These are phyloP conservation scores for Tulasnella sp. DNA, from an alignment of 768 basidiomycete genomes.

Conservation along the genomic window DNA sequence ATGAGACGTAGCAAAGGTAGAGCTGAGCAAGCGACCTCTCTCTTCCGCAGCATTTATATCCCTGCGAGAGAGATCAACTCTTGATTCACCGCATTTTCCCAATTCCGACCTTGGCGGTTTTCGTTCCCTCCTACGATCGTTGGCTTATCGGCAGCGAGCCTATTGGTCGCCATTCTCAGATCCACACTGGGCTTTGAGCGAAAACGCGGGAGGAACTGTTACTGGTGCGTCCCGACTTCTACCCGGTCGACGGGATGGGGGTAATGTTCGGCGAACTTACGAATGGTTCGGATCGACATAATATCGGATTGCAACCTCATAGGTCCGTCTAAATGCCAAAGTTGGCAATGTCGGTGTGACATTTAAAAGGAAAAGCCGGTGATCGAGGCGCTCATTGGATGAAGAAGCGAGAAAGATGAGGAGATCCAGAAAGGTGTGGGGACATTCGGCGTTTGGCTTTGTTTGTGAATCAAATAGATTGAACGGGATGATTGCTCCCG, in stretches of 20 bases:
- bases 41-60: background rate
- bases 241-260: background rate
- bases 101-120: background rate
- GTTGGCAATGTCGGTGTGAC: no score
- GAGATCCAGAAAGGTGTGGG: no score
- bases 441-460: background rate
- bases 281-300: background rate
- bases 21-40: background rate
- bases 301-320: background rate
- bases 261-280: background rate
- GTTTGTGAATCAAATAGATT: background rate
- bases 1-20: background rate
- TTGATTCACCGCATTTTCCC: background rate
- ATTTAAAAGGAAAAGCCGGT: no score
- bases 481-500: no score
- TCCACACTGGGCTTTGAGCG: background rate
- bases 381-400: no score
- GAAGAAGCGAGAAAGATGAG: no score
- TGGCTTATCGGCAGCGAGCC: background rate
- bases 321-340: background rate
- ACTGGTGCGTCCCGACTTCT: background rate
- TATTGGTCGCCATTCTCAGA: background rate
- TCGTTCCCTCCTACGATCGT: background rate
- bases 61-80: background rate
- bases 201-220: background rate